phyloP scores from a whole-genome alignment of 2,329 filamentous ascomycete species.

The Colletotrichum siamense region DNA sequence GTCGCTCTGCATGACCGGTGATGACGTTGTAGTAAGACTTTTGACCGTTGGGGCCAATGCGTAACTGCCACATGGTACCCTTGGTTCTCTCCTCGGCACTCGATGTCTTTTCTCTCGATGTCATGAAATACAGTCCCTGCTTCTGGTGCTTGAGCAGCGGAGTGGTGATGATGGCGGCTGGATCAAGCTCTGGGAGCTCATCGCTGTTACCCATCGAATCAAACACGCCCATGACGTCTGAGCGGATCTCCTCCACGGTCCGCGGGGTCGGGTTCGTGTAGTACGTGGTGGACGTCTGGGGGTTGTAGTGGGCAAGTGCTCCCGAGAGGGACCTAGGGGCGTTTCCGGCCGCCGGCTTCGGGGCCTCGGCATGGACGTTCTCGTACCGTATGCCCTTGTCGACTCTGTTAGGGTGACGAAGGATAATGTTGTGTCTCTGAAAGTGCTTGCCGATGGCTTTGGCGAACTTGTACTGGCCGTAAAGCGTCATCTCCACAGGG shows the following conservation, averaged over 20 bases:
- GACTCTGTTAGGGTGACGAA: conserved; percentile 56
- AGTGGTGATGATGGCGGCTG: conserved; percentile 66
- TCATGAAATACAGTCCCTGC: conserved; percentile 89
- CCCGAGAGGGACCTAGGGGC: conserved; percentile 28
- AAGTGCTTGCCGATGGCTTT: conserved; percentile 72
- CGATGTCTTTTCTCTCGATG: conserved; percentile 69
- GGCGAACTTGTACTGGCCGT: conserved; percentile 73
- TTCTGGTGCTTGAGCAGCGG: conserved; percentile 84
- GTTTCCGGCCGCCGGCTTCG: conserved; percentile 42
- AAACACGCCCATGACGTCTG: conserved; percentile 86
- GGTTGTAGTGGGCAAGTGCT: conserved; percentile 13
- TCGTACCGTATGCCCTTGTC: conserved; percentile 73
- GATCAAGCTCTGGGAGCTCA: conserved; percentile 76
- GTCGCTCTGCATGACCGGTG: conserved; percentile 69
- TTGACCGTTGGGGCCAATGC: conserved; percentile 53
- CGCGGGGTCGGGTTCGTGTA: conserved; percentile 48
- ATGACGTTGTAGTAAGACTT: conserved; percentile 83
- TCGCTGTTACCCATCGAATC: conserved; percentile 81
- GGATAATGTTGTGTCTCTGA: conserved; percentile 67
- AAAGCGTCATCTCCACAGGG: conserved; percentile 76
- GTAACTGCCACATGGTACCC: conserved; percentile 79
- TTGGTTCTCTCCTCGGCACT: conserved; percentile 65
- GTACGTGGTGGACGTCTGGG: conserved; percentile 12
- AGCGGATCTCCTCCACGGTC: conserved; percentile 85
- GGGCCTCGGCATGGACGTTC: conserved; percentile 72